Base-by-base conservation (phyloP, 331 rosid genomes). In the Quercus tomentella region DNA sequence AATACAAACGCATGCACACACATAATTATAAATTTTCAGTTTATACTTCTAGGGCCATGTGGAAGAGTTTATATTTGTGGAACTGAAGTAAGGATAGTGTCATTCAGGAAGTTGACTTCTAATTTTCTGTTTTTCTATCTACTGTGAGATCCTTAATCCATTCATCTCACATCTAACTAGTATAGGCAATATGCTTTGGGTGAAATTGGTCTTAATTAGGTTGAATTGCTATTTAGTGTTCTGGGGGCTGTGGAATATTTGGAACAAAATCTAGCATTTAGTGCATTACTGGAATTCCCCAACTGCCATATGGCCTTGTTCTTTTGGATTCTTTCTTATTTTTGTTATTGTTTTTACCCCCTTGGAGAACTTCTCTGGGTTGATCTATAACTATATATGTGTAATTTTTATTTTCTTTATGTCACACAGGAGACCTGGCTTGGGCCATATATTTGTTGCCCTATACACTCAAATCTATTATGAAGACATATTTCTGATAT, bases 31-130 rank as follows among this genome's bases (percentile, higher is more conserved):
- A 8, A 2, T 77, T 49, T 58, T 58, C 26, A 33, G 30, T 35
- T 17, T 20, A 69, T 75, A 26, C 69, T 78, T 28, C 56, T 41
- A 41, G 62, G 61, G 35, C 78, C 57, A 77, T 81, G 35, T 54
- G 6, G n/a, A 52, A 37, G 31, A 41, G 28, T 12, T 49, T 67
- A 8, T 18, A 73, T 21, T 49, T 49, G 51, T 67, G 41, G 73
- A 73, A 67, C 63, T 52, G 28, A 37, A 26, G 12, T 55, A 25
- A 69, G 56, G 71, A 60, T 68, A 75, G 75, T 55, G 61, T 70
- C 51, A 69, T 30, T 65, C 58, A 22, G 18, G 73, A 78, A 68
- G 58, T 7, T 49, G 70, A 82, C 69, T 28, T 14, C 35, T 58
- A 33, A 22, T 79, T 80, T 77, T 21, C 69, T 16, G 14, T 77